Evolutionary conservation across 2,329 filamentous ascomycete genomes (phyloP).

Genomic region (Neonectria faginata): DNA sequence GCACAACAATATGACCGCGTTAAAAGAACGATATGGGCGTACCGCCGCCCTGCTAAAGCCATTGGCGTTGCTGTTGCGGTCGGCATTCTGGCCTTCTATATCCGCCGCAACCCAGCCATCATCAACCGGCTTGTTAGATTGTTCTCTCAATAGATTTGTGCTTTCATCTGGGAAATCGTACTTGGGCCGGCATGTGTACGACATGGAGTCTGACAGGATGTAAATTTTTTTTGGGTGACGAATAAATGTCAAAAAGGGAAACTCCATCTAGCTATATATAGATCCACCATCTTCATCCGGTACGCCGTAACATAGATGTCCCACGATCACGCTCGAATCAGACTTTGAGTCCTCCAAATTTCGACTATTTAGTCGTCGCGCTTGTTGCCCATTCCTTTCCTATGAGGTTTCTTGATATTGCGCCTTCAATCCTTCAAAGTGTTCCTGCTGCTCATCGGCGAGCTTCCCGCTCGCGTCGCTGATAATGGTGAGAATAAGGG

Average conservation of each 20-base stretch:
- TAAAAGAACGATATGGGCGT: constrained; percentile 64
- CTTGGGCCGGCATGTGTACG: constrained; percentile 4
- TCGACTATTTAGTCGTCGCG: neutral
- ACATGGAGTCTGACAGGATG: constrained; percentile 15
- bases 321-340: constrained; percentile 34
- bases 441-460: constrained; percentile 77
- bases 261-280: constrained; percentile 27
- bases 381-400: neutral
- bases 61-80: constrained; percentile 74
- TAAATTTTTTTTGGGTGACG: constrained; percentile 6
- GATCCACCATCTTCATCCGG: constrained; percentile 33
- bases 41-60: constrained; percentile 73
- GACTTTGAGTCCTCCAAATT: constrained; percentile 20
- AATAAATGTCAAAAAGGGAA: constrained; percentile 13
- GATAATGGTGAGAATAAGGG: constrained; percentile 92
- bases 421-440: constrained; percentile 77
- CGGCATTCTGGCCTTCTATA: constrained; percentile 75
- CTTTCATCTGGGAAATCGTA: neutral
- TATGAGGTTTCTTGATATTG: constrained; percentile 62
- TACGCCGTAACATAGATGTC: constrained; percentile 42
- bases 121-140: constrained; percentile 45
- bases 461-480: constrained; percentile 80
- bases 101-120: constrained; percentile 63
- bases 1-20: constrained; percentile 61
- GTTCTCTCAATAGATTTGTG: constrained; percentile 38